A percentile compares a stretch with the other conserved stretches of the same genome.
phyloP scores from a whole-genome alignment of 2,329 filamentous ascomycete genomes.

The Talaromyces sp. region DNA sequence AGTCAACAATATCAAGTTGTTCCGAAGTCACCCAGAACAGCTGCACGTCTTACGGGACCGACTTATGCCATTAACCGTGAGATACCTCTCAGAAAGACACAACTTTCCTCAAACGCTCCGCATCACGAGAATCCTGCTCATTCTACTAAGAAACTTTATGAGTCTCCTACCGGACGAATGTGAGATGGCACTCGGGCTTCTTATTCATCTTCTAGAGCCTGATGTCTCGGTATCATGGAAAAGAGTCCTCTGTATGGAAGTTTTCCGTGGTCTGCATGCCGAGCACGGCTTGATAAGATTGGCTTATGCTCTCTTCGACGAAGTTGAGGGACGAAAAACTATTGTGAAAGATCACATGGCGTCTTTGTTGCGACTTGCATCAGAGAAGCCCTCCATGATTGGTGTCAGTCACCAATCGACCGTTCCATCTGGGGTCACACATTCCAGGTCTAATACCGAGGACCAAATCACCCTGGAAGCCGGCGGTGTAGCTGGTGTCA shows the following conservation, averaged over 20 bases:
- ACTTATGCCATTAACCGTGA: slow-evolving; percentile 78
- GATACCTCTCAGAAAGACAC: slow-evolving; percentile 68
- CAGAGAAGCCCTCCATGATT: slow-evolving; percentile 83
- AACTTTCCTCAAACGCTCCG: slow-evolving; percentile 78
- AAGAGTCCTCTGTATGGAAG: slow-evolving; percentile 81
- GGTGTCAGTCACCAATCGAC: slow-evolving; percentile 86
- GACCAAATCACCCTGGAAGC: slow-evolving; percentile 89
- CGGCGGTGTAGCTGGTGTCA: slow-evolving; percentile 79
- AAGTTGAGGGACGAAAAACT: slow-evolving; percentile 62
- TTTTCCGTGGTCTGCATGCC: slow-evolving; percentile 78
- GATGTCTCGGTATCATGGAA: slow-evolving; percentile 77
- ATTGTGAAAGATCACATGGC: slow-evolving; percentile 78
- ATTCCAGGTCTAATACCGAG: slow-evolving; percentile 52
- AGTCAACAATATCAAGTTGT: slow-evolving; percentile 75
- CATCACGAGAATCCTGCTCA: slow-evolving; percentile 74
- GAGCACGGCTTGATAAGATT: slow-evolving; percentile 72
- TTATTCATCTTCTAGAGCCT: slow-evolving; percentile 83
- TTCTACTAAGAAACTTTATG: slow-evolving; percentile 73
- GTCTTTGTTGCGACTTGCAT: slow-evolving; percentile 84
- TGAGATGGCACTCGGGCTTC: slow-evolving; percentile 70
- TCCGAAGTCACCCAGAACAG: slow-evolving; percentile 73
- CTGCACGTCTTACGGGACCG: slow-evolving; percentile 68
- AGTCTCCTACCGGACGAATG: slow-evolving; percentile 70
- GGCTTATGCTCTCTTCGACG: slow-evolving; percentile 77
- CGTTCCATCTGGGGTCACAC: slow-evolving; percentile 60